Base-by-base conservation (phyloP, 768 basidiomycete species). In the Ramaria sp. region DNA sequence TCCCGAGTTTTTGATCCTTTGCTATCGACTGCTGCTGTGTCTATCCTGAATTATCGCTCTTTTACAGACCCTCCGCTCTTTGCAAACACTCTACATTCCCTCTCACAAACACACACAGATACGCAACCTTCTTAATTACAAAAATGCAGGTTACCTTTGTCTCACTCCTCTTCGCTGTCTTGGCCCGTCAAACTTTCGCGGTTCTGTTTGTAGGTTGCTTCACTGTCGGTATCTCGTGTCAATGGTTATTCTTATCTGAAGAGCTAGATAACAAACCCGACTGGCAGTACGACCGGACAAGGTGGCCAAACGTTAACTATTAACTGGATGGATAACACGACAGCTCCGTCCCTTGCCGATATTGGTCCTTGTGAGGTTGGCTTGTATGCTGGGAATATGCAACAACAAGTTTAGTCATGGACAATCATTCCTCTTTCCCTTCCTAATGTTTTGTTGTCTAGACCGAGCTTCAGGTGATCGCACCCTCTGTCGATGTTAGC, bases 301-400 rank as follows among this genome's bases (percentile, higher is more conserved):
- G 83, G 71, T 54, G 84, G 84, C 5, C 70, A 80, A 60, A 54
- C 59, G 10, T 71, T 73, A 13, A 75, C 72, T 12, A 64, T 90
- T 52, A 66, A 58, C 38, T 91, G 88, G 88, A 65, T 75, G 59
- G 86, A 89, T 46, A 72, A 77, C 56, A 73, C 74, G 52, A 51
- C 24, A 0, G 1, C 70, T 1, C 85, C 88, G 4, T 50, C 69
- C 22, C 74, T 88, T 47, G 53, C 68, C 12, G 56, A 72, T 4
- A 84, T 83, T 38, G 84, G 86, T 5, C 60, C 64, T 31, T 68
- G 76, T 10, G 71, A 67, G 45, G 70, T 88, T 41, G 78, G 75
- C 37, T 76, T 91, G 69, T 88, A 80, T 61, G 76, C 69, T 53
- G 88, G 88, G 43, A 86, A 79, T 65, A 69, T 75, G 31, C 67